A percentile compares a stretch with the other conserved stretches of the same genome.
These are phyloP conservation scores for Aristolochia fimbriata DNA, from an alignment of 164 flowering plant species.

Conservation along the genomic window DNA sequence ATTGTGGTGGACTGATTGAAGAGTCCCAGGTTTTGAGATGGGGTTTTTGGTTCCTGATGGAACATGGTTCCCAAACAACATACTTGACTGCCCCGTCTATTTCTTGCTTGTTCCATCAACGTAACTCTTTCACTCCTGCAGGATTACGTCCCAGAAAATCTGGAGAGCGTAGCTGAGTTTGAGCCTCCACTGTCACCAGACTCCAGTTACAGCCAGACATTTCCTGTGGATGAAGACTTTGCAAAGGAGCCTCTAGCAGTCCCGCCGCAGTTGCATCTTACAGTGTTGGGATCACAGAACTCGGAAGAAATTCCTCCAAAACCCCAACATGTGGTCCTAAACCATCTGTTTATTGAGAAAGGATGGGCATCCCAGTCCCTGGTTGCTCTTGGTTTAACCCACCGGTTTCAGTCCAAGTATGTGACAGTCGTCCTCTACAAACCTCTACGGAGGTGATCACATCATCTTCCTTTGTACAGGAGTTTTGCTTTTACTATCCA, in stretches of 20 bases:
- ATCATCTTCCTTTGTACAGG: neutral
- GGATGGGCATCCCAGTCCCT: slow-evolving; percentile 68
- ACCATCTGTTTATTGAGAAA: slow-evolving; percentile 79
- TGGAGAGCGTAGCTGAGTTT: slow-evolving; percentile 60
- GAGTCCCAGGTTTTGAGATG: no score
- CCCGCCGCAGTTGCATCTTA: slow-evolving; percentile 62
- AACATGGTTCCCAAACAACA: no score
- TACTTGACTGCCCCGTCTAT: no score
- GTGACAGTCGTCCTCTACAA: slow-evolving; percentile 88
- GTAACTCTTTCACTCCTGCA: slow-evolving; percentile 14
- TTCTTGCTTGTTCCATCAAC: no score
- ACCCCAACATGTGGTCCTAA: slow-evolving; percentile 82
- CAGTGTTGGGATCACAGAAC: slow-evolving; percentile 45
- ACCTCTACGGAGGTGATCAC: slow-evolving; percentile 46
- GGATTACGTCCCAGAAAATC: slow-evolving; percentile 75
- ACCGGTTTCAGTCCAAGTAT: slow-evolving; percentile 76
- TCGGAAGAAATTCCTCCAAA: slow-evolving; percentile 27
- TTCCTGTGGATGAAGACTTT: slow-evolving; percentile 59
- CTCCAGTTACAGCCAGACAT: slow-evolving; percentile 51
- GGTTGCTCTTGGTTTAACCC: slow-evolving; percentile 74
- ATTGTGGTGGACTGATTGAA: no score
- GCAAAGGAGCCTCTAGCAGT: slow-evolving; percentile 66
- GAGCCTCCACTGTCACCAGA: slow-evolving; percentile 81
- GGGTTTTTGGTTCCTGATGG: no score
- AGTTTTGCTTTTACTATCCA: neutral